Evolutionary conservation across 805 yeast species (phyloP).

Genomic region (Kodamaea laetipori): DNA sequence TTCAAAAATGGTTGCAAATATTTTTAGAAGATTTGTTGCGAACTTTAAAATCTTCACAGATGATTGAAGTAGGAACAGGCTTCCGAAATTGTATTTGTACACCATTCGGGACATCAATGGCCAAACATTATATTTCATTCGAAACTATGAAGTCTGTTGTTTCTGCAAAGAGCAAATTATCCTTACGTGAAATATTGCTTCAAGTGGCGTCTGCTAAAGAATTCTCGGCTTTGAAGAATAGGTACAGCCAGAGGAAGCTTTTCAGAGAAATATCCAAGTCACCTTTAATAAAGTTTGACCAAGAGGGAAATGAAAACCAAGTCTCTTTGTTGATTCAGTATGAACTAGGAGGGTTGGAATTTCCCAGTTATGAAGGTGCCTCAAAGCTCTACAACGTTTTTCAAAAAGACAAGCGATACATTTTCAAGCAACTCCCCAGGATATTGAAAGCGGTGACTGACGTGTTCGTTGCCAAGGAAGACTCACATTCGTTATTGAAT

Average conservation of each 20-base stretch:
- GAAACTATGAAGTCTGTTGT: constrained; percentile 44
- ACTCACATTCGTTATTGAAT: constrained; percentile 42
- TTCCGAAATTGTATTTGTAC: constrained; percentile 30
- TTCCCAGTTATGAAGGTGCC: constrained; percentile 46
- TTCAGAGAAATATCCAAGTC: constrained; percentile 46
- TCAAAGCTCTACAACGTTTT: constrained; percentile 40
- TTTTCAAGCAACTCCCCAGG: constrained; percentile 46
- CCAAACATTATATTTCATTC: constrained; percentile 48
- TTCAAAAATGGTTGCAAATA: constrained; percentile 7
- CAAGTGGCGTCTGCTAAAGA: constrained; percentile 42
- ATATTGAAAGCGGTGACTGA: constrained; percentile 48
- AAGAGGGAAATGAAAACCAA: constrained; percentile 38
- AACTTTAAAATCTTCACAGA: constrained; percentile 30
- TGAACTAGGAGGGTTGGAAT: constrained; percentile 53
- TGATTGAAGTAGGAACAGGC: constrained; percentile 24
- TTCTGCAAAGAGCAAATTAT: constrained; percentile 14
- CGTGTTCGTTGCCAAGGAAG: constrained; percentile 41
- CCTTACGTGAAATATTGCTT: constrained; percentile 21
- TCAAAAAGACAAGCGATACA: constrained; percentile 45
- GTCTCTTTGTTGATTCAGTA: constrained; percentile 47
- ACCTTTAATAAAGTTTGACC: constrained; percentile 36
- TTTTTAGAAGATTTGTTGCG: constrained; percentile 27
- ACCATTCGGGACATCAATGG: constrained; percentile 50
- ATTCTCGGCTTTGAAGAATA: constrained; percentile 41
- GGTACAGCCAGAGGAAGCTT: constrained; percentile 47